Evolutionary conservation across 2,329 filamentous ascomycete species (phyloP).

Genomic region (Ustilaginoidea virens): DNA sequence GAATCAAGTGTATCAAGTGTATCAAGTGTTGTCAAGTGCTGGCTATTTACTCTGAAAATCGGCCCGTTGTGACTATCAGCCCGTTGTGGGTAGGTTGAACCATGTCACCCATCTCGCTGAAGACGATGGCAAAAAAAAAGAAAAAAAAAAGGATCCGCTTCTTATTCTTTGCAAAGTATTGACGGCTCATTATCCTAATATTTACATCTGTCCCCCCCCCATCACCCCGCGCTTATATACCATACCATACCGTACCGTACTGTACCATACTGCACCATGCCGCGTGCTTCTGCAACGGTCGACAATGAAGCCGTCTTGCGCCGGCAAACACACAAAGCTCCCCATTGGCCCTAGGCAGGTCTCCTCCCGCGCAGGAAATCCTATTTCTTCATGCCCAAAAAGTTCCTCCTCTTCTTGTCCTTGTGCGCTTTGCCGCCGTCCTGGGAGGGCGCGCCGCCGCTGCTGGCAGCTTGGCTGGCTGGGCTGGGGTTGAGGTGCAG

Average conservation of each 20-base stretch:
- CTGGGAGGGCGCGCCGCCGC: conserved; percentile 9
- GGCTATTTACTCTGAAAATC: too few relatives aligned
- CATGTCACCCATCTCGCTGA: too few relatives aligned
- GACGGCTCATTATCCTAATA: background rate
- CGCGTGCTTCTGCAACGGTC: background rate
- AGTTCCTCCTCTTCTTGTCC: conserved; percentile 46
- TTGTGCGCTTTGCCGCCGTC: conserved; percentile 31
- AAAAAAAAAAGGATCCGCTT: background rate
- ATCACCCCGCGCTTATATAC: background rate
- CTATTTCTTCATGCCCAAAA: conserved; percentile 44
- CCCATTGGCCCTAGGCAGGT: background rate
- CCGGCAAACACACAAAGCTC: too few relatives aligned
- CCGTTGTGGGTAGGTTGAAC: background rate
- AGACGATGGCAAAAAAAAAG: background rate
- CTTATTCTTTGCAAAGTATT: background rate
- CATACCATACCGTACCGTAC: background rate
- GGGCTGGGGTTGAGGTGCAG: conserved; percentile 30
- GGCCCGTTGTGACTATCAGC: background rate
- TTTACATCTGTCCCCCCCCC: background rate
- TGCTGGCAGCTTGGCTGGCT: conserved; percentile 4
- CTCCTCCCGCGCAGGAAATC: conserved; percentile 12
- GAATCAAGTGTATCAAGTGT: too few relatives aligned
- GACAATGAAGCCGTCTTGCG: background rate
- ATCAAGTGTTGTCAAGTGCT: too few relatives aligned
- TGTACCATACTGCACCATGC: background rate